Base-by-base conservation (phyloP, 495 filamentous ascomycete genomes). In the Xylaria acuta region DNA sequence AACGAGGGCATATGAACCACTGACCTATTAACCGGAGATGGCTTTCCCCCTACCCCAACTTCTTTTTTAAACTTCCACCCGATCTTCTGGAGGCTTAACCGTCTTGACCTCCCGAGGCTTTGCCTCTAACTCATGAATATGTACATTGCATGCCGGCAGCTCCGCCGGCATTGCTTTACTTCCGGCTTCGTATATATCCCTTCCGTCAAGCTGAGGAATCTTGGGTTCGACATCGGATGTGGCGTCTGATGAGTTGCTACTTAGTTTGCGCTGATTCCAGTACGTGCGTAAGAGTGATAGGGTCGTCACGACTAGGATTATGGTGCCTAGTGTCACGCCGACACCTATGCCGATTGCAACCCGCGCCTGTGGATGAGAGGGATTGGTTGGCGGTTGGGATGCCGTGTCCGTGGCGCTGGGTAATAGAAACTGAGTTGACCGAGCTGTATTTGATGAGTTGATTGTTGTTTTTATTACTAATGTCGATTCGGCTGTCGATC, bases 121-220 rank as follows among this genome's bases (percentile, higher is more conserved):
- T 40, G 59, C 62, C 25, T 64, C 62, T 11, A 64, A 5, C 40
- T 64, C 62, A 32, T 64, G 40, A n/a, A 64, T 11, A 40, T 43
- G 62, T 43, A 18, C 27, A 32, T n/a, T 30, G 62, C n/a, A 30
- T 20, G 22, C 62, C 25, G 62, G 18, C 25, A 64, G 14, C n/a
- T 64, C 62, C 14, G 12, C 22, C 2, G 40, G 62, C 1, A 64
- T 30, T 22, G 22, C 22, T 32, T 32, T 45, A 20, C 62, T 20
- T 11, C 62, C 40, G 16, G 40, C 62, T 47, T 64, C 62, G 41
- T 45, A n/a, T 43, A 64, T 64, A 18, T 30, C 40, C 25, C 12
- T 8, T 36, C 62, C 41, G 14, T 64, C 40, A 14, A 45, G 36
- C 14, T 45, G 38, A n/a, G n/a, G 32, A 1, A 22, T 3, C 36